Evolutionary conservation across 176 grass and related monocot genomes (phyloP).

Genomic region (Triticum timopheevii): DNA sequence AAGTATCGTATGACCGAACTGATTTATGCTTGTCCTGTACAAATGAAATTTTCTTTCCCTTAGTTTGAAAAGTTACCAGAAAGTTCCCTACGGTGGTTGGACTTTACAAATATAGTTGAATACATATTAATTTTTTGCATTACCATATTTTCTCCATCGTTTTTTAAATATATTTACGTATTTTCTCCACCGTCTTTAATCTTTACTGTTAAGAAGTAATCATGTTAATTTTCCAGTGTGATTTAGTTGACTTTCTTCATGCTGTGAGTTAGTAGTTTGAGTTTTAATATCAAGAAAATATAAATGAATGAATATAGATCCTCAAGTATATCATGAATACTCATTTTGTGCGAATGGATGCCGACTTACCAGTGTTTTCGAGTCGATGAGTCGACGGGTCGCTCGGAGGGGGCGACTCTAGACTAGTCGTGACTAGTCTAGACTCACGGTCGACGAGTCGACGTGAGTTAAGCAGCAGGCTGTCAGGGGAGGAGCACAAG

Average conservation of each 20-base stretch:
- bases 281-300: background rate
- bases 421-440: no score
- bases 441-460: no score
- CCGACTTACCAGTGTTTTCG: background rate
- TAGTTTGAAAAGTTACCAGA: background rate
- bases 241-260: conserved; percentile 6
- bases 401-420: no score
- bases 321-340: background rate
- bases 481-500: no score
- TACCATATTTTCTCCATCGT: background rate
- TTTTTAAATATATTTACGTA: background rate
- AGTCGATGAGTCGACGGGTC: no score
- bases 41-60: conserved; percentile 1
- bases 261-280: background rate
- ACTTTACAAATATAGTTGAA: background rate
- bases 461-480: no score
- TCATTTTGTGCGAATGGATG: background rate
- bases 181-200: background rate
- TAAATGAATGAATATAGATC: background rate
- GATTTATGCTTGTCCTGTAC: background rate
- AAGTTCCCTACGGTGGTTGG: background rate
- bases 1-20: background rate
- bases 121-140: background rate
- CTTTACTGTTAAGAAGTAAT: background rate
- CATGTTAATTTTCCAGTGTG: background rate